Conservation (phyloP, 225 moss, liverwort and hornwort genomes). For the Straminergon stramineum region DNA sequence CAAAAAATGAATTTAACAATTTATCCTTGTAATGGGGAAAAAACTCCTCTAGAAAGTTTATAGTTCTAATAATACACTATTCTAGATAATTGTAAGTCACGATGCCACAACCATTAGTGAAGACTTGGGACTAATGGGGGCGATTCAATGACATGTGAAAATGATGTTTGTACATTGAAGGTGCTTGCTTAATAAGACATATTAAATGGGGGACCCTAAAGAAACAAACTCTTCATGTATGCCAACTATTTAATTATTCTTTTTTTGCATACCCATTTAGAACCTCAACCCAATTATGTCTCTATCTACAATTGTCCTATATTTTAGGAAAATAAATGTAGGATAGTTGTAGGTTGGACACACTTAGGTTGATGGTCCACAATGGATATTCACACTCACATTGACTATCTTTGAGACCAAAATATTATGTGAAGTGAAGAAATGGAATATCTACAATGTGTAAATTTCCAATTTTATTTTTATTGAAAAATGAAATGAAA, state of each 20-base stretch:
- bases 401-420: neutral
- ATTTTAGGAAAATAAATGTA: fast-evolving
- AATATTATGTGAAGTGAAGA: neutral
- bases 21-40: neutral
- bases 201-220: fast-evolving
- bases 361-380: neutral
- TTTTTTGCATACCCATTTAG: fast-evolving
- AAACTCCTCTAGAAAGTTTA: neutral
- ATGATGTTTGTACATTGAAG: neutral
- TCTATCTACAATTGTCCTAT: neutral
- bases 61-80: fast-evolving
- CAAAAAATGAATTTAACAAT: neutral
- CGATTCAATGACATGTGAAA: neutral
- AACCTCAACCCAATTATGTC: fast-evolving
- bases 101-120: neutral
- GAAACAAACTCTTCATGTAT: neutral
- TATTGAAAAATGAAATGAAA: too few relatives aligned
- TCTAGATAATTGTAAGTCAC: fast-evolving
- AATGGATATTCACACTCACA: neutral
- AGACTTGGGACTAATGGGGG: neutral
- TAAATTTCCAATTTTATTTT: neutral
- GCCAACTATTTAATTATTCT: neutral
- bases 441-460: neutral
- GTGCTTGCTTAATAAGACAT: fast-evolving
- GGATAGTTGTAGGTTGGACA: neutral